Evolutionary conservation across 1,139 yeast genomes (phyloP).

Genomic region (Petasospora rhodanensis): DNA sequence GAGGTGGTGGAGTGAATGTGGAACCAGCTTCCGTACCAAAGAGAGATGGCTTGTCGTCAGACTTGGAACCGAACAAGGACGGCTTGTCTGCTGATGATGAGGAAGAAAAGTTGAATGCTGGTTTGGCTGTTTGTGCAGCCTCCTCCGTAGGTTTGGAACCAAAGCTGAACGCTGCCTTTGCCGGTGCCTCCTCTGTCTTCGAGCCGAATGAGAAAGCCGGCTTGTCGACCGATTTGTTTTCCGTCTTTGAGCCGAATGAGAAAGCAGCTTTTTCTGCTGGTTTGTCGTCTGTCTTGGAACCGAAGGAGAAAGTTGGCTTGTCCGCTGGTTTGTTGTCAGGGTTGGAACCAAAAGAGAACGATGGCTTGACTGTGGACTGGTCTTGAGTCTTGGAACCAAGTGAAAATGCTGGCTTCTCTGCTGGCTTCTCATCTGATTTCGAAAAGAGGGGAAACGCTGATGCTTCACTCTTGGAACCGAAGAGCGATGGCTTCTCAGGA

Average conservation of each 20-base stretch:
- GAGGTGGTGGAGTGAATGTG: no score
- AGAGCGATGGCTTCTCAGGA: constrained; percentile 2
- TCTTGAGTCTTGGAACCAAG: not conserved
- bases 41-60: constrained; percentile 37
- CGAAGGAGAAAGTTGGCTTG: constrained; percentile 10
- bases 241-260: constrained; percentile 4
- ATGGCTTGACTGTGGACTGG: not conserved
- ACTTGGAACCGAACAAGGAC: no score
- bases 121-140: no score
- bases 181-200: constrained; percentile 3
- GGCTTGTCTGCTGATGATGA: no score
- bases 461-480: constrained; percentile 1
- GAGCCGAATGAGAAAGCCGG: constrained; percentile 30
- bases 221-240: constrained; percentile 7
- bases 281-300: constrained; percentile 1
- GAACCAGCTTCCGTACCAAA: no score
- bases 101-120: no score
- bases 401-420: not conserved
- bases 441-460: no score
- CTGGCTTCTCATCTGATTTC: not conserved
- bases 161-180: constrained; percentile 2
- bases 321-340: not conserved
- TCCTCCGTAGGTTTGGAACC: no score
- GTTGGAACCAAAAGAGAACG: constrained; percentile 4
- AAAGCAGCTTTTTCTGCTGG: constrained; percentile 5